Base-by-base conservation (phyloP, 2,329 filamentous ascomycete species). In the Fusarium staphyleae region DNA sequence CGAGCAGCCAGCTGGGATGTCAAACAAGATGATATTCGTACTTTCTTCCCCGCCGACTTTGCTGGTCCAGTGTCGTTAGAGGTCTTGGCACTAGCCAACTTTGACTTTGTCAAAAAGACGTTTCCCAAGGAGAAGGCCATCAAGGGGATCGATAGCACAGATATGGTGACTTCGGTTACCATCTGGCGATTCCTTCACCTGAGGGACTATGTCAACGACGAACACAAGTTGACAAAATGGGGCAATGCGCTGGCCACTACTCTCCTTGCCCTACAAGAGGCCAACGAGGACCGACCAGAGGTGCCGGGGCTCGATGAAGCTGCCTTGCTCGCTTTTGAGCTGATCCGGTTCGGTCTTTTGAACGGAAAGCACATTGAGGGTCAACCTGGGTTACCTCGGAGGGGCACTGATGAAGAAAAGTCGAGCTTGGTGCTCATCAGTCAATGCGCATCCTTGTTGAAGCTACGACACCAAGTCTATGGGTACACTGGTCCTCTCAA, bases 401-500 rank as follows among this genome's bases (percentile, higher is more conserved):
- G 80, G 62, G 80, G 80, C 35, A 75, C 71, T 70, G 89, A 89
- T 4, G 85, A 90, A 33, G 92, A 96, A 62, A 91, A 90, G 70
- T 81, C 83, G 26, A 88, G 88, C 67, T 86, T 92, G 36, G 82
- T 95, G 48, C 81, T 99, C 36, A 87, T 98, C 66, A 95, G 92
- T 63, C 88, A 95, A 32, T 88, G 93, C 56, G 90, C 93, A 12
- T 92, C 90, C 46, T 79, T 98, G 52, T 84, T 92, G 44, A 91
- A 89, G 68, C 80, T 98, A 57, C 85, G 87, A 26, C 95, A 99
- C 71, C 84, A 90, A 65, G 81, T 84, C 3, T 93, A 93, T 64
- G 95, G 95, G 24, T 99, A 97, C 74, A 97, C 93, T 2, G 95
- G 95, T 1, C 93, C 95, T 1, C 81, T 99, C 1, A 96, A 92